Evolutionary conservation across 768 basidiomycete genomes (phyloP), one percentile per base, ranked within the genome.

Genomic region (Calocybe gangraenosa): DNA sequence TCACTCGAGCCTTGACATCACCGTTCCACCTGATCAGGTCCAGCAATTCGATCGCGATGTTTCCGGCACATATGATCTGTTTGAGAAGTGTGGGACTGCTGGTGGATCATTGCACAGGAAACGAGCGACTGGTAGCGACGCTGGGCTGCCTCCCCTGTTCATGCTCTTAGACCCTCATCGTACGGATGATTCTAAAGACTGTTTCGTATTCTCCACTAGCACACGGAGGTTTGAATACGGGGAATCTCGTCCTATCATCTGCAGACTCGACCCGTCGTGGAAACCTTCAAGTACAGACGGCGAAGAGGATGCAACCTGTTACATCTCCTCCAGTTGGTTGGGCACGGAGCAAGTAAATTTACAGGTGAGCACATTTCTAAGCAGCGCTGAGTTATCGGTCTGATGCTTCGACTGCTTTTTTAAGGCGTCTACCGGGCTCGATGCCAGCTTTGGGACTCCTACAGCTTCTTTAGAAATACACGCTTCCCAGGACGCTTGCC

Each of bases 61-160:
- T 36, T 82, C 84, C 5, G 94, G 94, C 4, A 69, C 67, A 1
- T 97, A 96, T 58, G 64, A 67, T 19, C 80, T 93, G 38, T 69
- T 93, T 42, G 84, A 88, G 51, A 85, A 84, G 59, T 97, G 94
- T 46, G 92, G 93, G 6, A 91, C 90, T 1, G 91, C 94, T 7
- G 91, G 87, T 58, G 75, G 77, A 19, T 86, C 87, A 17, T 69
- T 97, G 37, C 92, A 95, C 65, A 82, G 79, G 63, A 83, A 78
- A 51, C 58, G 71, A 18, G 40, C 61, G 13, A 62, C 63, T 8
- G 44, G 61, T 0, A 70, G 67, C n/a, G 79, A 81, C n/a, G 53
- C 44, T 2, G 58, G 64, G 6, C 64, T 80, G 21, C 82, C 85
- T 0, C 77, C 84, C 0, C 59, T 96, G 9, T 92, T 82, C 67